Conservation (phyloP, 2,329 filamentous ascomycete genomes). For the Metarhizium brunneum region DNA sequence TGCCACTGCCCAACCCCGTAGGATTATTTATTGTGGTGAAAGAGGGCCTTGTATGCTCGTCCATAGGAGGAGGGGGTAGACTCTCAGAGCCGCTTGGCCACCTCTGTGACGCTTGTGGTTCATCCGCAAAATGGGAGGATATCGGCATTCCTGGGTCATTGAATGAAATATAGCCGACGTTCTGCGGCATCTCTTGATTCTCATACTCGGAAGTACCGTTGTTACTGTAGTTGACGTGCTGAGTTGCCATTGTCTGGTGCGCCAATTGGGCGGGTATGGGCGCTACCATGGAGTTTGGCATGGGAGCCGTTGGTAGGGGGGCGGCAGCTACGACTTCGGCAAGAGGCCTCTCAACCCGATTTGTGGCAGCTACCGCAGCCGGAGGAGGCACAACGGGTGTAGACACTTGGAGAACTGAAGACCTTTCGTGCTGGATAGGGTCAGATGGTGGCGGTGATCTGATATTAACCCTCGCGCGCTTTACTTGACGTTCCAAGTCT, state of each 20-base stretch:
- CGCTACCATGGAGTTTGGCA: not conserved
- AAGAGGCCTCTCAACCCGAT: not conserved
- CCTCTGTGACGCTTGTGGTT: not conserved
- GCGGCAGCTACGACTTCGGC: not conserved
- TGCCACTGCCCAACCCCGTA: not conserved
- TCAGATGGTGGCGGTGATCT: not conserved
- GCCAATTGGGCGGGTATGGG: not conserved
- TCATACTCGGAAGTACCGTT: not conserved
- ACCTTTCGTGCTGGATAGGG: not conserved
- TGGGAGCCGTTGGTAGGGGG: not conserved
- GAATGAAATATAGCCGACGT: not conserved
- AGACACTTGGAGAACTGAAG: not conserved
- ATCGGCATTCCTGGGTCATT: not conserved
- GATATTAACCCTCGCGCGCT: conserved; percentile 3
- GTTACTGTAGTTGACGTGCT: not conserved
- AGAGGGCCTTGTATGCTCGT: not conserved
- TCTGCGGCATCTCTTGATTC: not conserved
- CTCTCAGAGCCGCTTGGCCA: conserved; percentile 2
- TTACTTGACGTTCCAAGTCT: conserved; percentile 1
- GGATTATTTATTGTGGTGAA: not conserved
- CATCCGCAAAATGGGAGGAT: not conserved
- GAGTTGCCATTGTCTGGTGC: not conserved
- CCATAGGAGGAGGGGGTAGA: not conserved
- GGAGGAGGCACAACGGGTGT: not conserved
- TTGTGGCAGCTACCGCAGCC: not conserved